Percentiles rank a stretch among this genome's conserved stretches.
Conservation (phyloP, 768 basidiomycete genomes). For the Mycena pura region DNA sequence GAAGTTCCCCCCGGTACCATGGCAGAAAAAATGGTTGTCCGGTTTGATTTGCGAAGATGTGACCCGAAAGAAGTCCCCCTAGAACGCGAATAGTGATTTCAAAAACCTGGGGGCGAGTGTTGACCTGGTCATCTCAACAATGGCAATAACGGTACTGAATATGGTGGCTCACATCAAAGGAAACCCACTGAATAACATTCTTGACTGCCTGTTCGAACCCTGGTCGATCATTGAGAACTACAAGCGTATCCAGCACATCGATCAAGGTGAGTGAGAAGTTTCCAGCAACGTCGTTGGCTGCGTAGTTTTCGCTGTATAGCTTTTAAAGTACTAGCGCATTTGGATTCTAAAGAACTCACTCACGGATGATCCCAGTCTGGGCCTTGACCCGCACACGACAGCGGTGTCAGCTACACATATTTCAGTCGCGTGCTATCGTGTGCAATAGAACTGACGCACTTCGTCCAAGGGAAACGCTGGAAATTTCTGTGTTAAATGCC, state of each 20-base stretch:
- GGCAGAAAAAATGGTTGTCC: slow-evolving; percentile 76
- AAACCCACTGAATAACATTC: slow-evolving; percentile 81
- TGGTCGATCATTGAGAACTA: slow-evolving; percentile 80
- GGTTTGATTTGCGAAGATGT: slow-evolving; percentile 75
- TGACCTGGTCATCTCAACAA: slow-evolving; percentile 31
- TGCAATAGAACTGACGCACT: slow-evolving; percentile 47
- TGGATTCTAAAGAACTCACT: slow-evolving; percentile 36
- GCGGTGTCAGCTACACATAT: slow-evolving; percentile 72
- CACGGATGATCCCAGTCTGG: slow-evolving; percentile 87
- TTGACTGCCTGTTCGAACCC: slow-evolving; percentile 88
- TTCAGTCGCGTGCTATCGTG: background rate
- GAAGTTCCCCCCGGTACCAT: slow-evolving; percentile 85
- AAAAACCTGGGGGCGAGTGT: slow-evolving; percentile 97
- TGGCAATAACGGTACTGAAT: background rate
- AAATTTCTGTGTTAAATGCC: slow-evolving; percentile 6
- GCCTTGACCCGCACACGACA: slow-evolving; percentile 88
- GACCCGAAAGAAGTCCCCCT: slow-evolving; percentile 88
- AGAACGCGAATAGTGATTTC: slow-evolving; percentile 95
- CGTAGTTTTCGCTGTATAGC: slow-evolving; percentile 64
- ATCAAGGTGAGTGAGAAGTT: slow-evolving; percentile 89
- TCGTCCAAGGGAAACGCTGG: slow-evolving; percentile 88
- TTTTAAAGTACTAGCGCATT: slow-evolving; percentile 18
- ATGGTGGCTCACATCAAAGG: slow-evolving; percentile 70
- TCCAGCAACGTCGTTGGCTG: slow-evolving; percentile 90
- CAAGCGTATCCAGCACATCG: slow-evolving; percentile 86